These are phyloP conservation scores for Hypoxylon cercidicola DNA, from an alignment of 495 filamentous ascomycete genomes.

Conservation along the genomic window DNA sequence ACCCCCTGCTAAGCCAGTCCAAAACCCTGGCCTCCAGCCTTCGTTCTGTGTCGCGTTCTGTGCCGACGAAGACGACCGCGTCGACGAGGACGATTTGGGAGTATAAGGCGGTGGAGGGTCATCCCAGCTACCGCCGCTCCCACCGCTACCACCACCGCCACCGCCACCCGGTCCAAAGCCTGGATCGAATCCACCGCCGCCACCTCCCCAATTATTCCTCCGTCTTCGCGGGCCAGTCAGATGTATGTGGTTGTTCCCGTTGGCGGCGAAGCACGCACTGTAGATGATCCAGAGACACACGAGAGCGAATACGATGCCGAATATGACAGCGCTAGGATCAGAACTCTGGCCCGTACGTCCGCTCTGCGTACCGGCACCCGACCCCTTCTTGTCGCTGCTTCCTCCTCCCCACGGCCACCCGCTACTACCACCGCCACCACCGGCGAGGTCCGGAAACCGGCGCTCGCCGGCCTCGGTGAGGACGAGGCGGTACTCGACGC, in stretches of 20 bases:
- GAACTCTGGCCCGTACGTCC: conserved; percentile 2
- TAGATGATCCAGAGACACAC: conserved; percentile 65
- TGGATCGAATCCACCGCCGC: conserved; percentile 46
- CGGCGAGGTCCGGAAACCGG: conserved; percentile 64
- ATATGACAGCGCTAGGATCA: conserved; percentile 22
- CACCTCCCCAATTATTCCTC: conserved; percentile 37
- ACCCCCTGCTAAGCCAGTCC: conserved; percentile 78
- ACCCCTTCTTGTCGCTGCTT: not conserved
- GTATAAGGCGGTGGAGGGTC: conserved; percentile 70
- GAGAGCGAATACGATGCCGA: conserved; percentile 49
- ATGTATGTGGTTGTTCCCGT: conserved; percentile 2
- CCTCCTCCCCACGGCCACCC: conserved; percentile 20
- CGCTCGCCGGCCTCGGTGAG: conserved; percentile 84
- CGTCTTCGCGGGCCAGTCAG: conserved; percentile 18
- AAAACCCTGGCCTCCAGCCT: conserved; percentile 88
- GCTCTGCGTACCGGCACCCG: not conserved
- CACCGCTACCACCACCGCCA: conserved; percentile 53
- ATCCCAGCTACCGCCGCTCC: conserved; percentile 60
- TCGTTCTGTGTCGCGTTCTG: conserved; percentile 51
- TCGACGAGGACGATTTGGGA: conserved; percentile 48
- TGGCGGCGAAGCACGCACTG: conserved; percentile 47
- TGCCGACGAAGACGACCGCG: conserved; percentile 41
- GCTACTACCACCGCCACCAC: conserved; percentile 32
- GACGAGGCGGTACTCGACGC: conserved; percentile 86
- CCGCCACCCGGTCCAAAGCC: conserved; percentile 57